Evolutionary conservation across 2,329 filamentous ascomycete genomes (phyloP), one percentile per base, ranked within the genome.

Genomic region (Aspergillus awamori): DNA sequence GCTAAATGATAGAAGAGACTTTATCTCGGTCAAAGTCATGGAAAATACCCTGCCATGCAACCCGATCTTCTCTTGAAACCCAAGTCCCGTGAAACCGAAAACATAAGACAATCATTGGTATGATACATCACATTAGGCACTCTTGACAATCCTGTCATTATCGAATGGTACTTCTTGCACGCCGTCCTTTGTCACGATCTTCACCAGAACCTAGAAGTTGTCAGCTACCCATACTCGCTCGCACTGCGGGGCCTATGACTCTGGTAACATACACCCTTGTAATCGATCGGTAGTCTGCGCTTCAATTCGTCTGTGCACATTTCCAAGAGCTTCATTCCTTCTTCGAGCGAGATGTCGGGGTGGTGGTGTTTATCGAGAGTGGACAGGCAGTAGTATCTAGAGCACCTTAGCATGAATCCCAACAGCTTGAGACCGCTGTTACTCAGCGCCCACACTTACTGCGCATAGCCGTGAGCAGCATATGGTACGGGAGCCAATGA

Each of bases 361-460:
- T 97, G 91, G 78, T 99, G 95, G 78, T 99, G 95, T 84, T 99
- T 99, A 82, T 99, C 95, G 55, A 99, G 87, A 70, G 97, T 96
- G 6, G 92, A 96, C 63, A 99, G 85, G 79, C 95, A 99, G 85
- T 99, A 99, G 85, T 98, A 98, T 81, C 89, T 92, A 64, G 36
- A 28, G 48, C 15, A 10, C 39, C 51, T 70, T 61, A 73, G 64
- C 38, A 57, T 60, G 64, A 36, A 24, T 41, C 33, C n/a, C 17
- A 20, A 47, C 39, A 8, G 52, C 17, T 41, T 13, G 24, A 15
- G 17, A 36, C 17, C 15, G 38, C 20, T 45, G 15, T n/a, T 22
- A 11, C 22, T 10, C 11, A 45, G n/a, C 53, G 60, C 28, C 33
- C 28, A 22, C 36, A 43, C 90, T 64, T 88, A 93, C 90, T 99